phyloP scores from a whole-genome alignment of 129 eudicot genomes.

The Kitagawia praeruptora region DNA sequence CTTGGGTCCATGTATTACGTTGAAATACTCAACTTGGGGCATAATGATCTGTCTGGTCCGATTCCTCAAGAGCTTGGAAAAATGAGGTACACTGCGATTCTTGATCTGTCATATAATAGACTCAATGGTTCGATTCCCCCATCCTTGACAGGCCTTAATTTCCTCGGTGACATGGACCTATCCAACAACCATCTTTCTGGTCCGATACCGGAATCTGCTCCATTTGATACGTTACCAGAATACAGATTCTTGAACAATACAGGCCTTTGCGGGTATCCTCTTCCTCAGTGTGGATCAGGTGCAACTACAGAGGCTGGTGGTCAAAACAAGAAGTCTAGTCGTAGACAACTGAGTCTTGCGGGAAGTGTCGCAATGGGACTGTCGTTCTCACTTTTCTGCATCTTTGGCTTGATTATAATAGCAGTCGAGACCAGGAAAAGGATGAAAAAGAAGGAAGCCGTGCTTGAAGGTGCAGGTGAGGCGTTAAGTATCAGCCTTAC shows the following conservation, averaged over 20 bases:
- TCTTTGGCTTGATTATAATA: constrained; percentile 58
- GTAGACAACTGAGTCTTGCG: constrained; percentile 59
- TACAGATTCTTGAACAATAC: constrained; percentile 58
- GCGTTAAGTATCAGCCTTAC: constrained; percentile 76
- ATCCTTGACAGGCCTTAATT: too few relatives aligned
- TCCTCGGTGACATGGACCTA: too few relatives aligned
- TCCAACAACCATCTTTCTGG: constrained; percentile 66
- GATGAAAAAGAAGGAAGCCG: constrained; percentile 57
- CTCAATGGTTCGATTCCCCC: constrained; percentile 69
- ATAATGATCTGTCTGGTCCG: constrained; percentile 71
- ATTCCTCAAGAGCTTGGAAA: constrained; percentile 72
- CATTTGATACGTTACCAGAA: constrained; percentile 66
- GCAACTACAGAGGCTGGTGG: constrained; percentile 6
- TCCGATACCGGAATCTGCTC: constrained; percentile 63
- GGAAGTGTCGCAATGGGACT: constrained; percentile 88
- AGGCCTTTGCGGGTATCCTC: constrained; percentile 80
- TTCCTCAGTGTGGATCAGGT: constrained; percentile 29
- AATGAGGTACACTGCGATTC: constrained; percentile 57
- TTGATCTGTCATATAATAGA: constrained; percentile 70
- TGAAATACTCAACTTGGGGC: constrained; percentile 54
- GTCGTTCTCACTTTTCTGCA: constrained; percentile 66
- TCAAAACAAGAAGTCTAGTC: constrained; percentile 42
- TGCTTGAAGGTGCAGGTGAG: constrained; percentile 66
- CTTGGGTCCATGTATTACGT: constrained; percentile 79
- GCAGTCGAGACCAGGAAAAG: constrained; percentile 51